phyloP scores from a whole-genome alignment of 2,329 filamentous ascomycete genomes.

The Fusarium pilosicola region DNA sequence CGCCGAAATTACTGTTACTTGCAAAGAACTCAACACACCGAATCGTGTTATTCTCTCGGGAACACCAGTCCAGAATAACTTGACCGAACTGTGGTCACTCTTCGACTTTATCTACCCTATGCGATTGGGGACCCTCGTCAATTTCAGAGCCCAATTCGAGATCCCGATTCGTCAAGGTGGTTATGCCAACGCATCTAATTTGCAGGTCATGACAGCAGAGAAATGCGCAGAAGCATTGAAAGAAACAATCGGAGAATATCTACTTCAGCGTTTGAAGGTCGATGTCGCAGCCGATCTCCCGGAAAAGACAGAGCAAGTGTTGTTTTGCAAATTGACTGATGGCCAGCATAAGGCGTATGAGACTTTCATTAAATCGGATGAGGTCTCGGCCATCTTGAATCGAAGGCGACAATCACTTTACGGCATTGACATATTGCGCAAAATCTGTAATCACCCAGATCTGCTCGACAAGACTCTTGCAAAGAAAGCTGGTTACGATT shows the following conservation, averaged over 20 bases:
- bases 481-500: constrained; percentile 73
- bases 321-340: constrained; percentile 90
- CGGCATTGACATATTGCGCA: constrained; percentile 90
- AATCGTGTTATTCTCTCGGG: constrained; percentile 95
- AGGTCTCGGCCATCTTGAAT: constrained; percentile 84
- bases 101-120: constrained; percentile 99
- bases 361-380: constrained; percentile 81
- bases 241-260: constrained; percentile 90
- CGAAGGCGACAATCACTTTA: constrained; percentile 83
- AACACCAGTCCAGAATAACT: constrained; percentile 97
- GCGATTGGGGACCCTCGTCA: constrained; percentile 89
- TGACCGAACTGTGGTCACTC: constrained; percentile 94
- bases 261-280: constrained; percentile 90
- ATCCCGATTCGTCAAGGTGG: constrained; percentile 93
- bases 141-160: constrained; percentile 91
- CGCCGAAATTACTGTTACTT: constrained; percentile 91
- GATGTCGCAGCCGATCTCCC: constrained; percentile 95
- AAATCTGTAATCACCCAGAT: constrained; percentile 98
- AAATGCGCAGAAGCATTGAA: constrained; percentile 95
- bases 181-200: constrained; percentile 92
- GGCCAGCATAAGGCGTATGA: constrained; percentile 84
- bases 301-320: constrained; percentile 93
- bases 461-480: constrained; percentile 72
- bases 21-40: constrained; percentile 90
- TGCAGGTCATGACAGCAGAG: constrained; percentile 93